A percentile compares a stretch with the other conserved stretches of the same genome.
phyloP scores from a whole-genome alignment of 495 filamentous ascomycete genomes.

The Xylaria telfairii region DNA sequence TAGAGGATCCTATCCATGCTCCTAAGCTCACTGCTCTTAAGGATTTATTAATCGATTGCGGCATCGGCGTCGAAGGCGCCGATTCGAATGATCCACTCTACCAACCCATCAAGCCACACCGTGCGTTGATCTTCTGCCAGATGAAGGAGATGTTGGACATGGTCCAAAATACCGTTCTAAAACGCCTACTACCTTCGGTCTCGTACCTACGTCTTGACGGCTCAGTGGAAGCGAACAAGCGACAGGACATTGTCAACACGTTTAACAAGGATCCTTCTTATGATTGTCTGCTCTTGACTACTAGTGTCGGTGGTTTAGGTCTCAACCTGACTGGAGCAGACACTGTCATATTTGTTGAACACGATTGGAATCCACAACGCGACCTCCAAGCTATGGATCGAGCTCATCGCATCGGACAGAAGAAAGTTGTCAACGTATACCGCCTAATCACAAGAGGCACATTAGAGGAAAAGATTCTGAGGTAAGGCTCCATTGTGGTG shows the following conservation, averaged over 20 bases:
- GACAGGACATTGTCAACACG: slow-evolving; percentile 96
- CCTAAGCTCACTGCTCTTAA: slow-evolving; percentile 89
- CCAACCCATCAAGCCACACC: slow-evolving; percentile 87
- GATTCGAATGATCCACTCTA: slow-evolving; percentile 66
- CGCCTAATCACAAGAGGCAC: slow-evolving; percentile 93
- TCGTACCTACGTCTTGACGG: slow-evolving; percentile 92
- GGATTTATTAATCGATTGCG: slow-evolving; percentile 92
- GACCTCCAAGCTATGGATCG: slow-evolving; percentile 99
- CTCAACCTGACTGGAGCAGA: slow-evolving; percentile 96
- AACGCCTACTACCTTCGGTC: slow-evolving; percentile 82
- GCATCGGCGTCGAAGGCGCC: slow-evolving; percentile 79
- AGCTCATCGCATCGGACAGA: slow-evolving; percentile 96
- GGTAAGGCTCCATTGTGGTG: slow-evolving; percentile 32
- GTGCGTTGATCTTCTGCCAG: slow-evolving; percentile 96
- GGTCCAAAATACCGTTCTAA: slow-evolving; percentile 90
- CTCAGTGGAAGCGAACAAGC: slow-evolving; percentile 82
- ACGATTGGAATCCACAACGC: slow-evolving; percentile 99
- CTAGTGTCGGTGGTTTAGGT: slow-evolving; percentile 91
- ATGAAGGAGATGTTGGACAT: slow-evolving; percentile 99
- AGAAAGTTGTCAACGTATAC: slow-evolving; percentile 99
- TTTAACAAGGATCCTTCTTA: slow-evolving; percentile 98
- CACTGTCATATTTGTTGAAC: slow-evolving; percentile 98
- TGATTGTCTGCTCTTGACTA: slow-evolving; percentile 90
- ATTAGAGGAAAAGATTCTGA: slow-evolving; percentile 95
- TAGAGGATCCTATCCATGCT: slow-evolving; percentile 86